phyloP scores from a whole-genome alignment of 176 grass and related monocot genomes.

The Aegilops sharonensis region DNA sequence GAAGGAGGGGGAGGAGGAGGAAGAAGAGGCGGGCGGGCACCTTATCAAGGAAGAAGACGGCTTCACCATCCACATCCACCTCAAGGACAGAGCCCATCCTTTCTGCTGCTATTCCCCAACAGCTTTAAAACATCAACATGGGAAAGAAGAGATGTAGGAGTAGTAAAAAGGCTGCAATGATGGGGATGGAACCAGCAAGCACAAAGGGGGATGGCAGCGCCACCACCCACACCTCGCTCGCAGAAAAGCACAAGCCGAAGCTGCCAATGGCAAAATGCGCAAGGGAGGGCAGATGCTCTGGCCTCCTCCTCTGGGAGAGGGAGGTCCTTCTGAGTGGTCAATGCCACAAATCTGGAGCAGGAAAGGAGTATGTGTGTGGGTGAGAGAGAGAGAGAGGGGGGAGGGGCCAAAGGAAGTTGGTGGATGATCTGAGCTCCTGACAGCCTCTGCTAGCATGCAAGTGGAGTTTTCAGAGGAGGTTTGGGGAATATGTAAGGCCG shows the following conservation, averaged over 20 bases:
- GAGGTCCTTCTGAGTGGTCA: constrained; percentile 30
- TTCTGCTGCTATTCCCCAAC: constrained; percentile 17
- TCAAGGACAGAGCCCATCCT: constrained; percentile 71
- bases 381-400: background rate
- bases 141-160: background rate
- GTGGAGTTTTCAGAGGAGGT: constrained; percentile 40
- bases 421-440: constrained; percentile 46
- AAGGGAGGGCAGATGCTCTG: background rate
- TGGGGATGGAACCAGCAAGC: constrained; percentile 51
- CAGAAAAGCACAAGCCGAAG: constrained; percentile 49
- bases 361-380: background rate
- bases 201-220: constrained; percentile 22
- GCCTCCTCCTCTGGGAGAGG: background rate
- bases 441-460: constrained; percentile 33
- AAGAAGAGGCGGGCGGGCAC: constrained; percentile 36
- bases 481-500: constrained; percentile 36
- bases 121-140: constrained; percentile 45
- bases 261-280: constrained; percentile 39
- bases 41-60: constrained; percentile 81
- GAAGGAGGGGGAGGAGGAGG: background rate
- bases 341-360: constrained; percentile 23
- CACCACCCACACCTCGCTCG: constrained; percentile 24
- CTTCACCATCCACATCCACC: constrained; percentile 83
- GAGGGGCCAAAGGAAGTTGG: constrained; percentile 36
- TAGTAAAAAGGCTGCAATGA: constrained; percentile 38